Percentiles rank a stretch among this genome's conserved stretches.
These are phyloP conservation scores for Sporothrix globosa DNA, from an alignment of 2,329 filamentous ascomycete genomes.

Conservation along the genomic window DNA sequence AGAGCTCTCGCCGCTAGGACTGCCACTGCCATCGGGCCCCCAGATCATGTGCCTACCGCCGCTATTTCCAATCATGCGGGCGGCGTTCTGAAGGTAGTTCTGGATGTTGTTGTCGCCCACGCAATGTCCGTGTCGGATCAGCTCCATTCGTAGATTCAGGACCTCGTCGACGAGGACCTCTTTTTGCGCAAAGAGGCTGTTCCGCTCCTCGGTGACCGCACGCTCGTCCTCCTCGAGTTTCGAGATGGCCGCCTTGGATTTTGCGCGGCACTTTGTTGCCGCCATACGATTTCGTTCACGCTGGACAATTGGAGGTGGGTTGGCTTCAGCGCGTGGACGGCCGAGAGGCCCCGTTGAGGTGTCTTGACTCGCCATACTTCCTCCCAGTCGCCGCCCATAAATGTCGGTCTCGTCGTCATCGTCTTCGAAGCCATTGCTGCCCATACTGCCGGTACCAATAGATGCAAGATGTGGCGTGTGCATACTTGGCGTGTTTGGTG, in stretches of 20 bases:
- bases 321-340: background rate
- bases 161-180: slow-evolving; percentile 40
- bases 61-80: slow-evolving; percentile 33
- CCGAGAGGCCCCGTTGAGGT: background rate
- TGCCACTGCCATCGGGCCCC: slow-evolving; percentile 33
- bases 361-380: slow-evolving; percentile 1
- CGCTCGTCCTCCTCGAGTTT: slow-evolving; percentile 39
- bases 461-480: slow-evolving; percentile 19
- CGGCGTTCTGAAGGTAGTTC: slow-evolving; percentile 40
- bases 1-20: background rate
- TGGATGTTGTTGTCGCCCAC: slow-evolving; percentile 38
- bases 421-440: slow-evolving; percentile 16
- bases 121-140: slow-evolving; percentile 41
- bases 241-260: slow-evolving; percentile 39
- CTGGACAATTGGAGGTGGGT: slow-evolving; percentile 23
- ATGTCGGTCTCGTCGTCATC: slow-evolving; percentile 5
- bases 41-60: slow-evolving; percentile 32
- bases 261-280: slow-evolving; percentile 42
- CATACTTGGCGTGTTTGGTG: background rate
- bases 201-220: slow-evolving; percentile 33
- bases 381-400: slow-evolving; percentile 3
- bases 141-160: slow-evolving; percentile 41
- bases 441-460: slow-evolving; percentile 5
- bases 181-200: slow-evolving; percentile 36
- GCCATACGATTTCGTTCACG: slow-evolving; percentile 41